These are phyloP conservation scores for Diutina mesorugosa DNA, from an alignment of 1,139 yeast species.

Conservation along the genomic window DNA sequence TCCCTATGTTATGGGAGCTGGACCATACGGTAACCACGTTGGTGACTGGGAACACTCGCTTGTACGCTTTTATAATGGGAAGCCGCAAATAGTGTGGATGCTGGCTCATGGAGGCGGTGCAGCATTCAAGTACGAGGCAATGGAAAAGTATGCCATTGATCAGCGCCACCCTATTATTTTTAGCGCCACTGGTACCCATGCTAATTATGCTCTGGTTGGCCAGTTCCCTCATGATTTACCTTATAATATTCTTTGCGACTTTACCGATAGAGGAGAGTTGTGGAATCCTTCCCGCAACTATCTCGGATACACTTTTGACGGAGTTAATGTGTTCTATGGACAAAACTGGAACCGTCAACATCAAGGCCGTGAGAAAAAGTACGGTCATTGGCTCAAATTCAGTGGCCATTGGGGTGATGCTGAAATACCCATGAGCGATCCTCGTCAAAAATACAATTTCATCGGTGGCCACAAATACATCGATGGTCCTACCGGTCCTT, in stretches of 20 bases:
- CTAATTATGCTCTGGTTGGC: slow-evolving; percentile 92
- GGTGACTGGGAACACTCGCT: slow-evolving; percentile 98
- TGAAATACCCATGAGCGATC: slow-evolving; percentile 50
- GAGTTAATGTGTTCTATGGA: slow-evolving; percentile 28
- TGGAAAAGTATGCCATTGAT: slow-evolving; percentile 46
- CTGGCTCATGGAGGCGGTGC: slow-evolving; percentile 98
- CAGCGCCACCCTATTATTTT: slow-evolving; percentile 58
- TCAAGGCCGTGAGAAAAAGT: slow-evolving; percentile 43
- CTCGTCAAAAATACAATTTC: slow-evolving; percentile 66
- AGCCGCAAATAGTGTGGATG: slow-evolving; percentile 93
- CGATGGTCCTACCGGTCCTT: slow-evolving; percentile 88
- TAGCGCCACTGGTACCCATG: slow-evolving; percentile 93
- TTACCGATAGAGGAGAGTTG: slow-evolving; percentile 86
- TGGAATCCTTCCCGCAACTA: slow-evolving; percentile 88
- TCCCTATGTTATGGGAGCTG: slow-evolving; percentile 94
- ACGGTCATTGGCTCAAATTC: slow-evolving; percentile 69
- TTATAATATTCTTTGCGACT: slow-evolving; percentile 78
- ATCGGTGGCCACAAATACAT: slow-evolving; percentile 85
- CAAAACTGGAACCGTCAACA: slow-evolving; percentile 30
- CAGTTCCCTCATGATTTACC: slow-evolving; percentile 95
- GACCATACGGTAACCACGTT: slow-evolving; percentile 93
- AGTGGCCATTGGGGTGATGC: slow-evolving; percentile 92
- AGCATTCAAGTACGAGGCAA: slow-evolving; percentile 64
- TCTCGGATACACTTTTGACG: slow-evolving; percentile 71
- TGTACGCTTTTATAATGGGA: slow-evolving; percentile 70